Base-by-base conservation (phyloP, 2,329 filamentous ascomycete genomes). In the Aspergillus japonicus region DNA sequence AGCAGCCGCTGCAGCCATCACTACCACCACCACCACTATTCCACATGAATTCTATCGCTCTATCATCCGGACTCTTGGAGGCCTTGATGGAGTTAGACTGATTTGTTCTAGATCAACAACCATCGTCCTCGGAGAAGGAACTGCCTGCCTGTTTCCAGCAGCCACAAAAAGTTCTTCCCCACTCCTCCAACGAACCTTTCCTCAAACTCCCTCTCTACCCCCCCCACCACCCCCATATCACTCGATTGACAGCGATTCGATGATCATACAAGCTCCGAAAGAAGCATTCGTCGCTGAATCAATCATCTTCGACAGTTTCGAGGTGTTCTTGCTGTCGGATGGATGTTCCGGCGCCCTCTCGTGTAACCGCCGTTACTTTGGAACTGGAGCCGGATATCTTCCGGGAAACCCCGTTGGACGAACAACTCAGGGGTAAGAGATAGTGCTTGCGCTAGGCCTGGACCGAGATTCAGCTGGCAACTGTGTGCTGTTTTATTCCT, bases 311-410 rank as follows among this genome's bases (percentile, higher is more conserved):
- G 44, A 62, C 50, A 51, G 48, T 58, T 58, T 66, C 60, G 62
- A 61, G 53, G 58, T 48, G 60, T 59, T 63, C 53, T 54, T 54
- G 47, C 51, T 57, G 52, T 58, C 67, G 66, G 71, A 69, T 68
- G 66, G 64, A 63, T 62, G 67, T 64, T 62, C 71, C 69, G 68
- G 61, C 56, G 64, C 61, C 33, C 63, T 55, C 54, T 57, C 47
- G 71, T 74, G 62, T 66, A 65, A 73, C 70, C 50, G 26, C 54
- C 48, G 23, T 44, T 51, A 51, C 64, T 69, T 69, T 62, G 66
- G 59, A 69, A 69, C 64, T 60, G 59, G 68, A 35, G 57, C 69
- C 63, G 66, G 65, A 68, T 69, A 64, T 67, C 67, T 70, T 72
- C 72, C 68, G 64, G 66, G 51, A 64, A 58, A 61, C 67, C 67